Evolutionary conservation across 306 rosid genomes (phyloP).

Genomic region (Morella rubra): DNA sequence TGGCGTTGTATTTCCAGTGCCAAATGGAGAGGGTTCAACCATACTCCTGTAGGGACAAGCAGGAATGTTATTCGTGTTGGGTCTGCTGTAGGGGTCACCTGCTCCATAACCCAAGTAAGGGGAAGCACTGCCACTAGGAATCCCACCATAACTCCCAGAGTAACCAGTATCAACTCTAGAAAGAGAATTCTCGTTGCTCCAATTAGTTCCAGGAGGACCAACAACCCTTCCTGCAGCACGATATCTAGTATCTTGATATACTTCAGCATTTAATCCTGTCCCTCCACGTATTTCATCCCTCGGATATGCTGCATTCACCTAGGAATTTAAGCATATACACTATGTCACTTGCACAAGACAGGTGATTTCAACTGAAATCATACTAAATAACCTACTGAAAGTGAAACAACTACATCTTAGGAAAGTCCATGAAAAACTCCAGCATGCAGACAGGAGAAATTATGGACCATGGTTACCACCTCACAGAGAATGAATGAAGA

Average conservation of each 20-base stretch:
- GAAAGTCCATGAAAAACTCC: not conserved
- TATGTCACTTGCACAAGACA: not conserved
- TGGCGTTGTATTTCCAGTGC: constrained; percentile 13
- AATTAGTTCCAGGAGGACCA: constrained; percentile 20
- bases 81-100: constrained; percentile 19
- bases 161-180: constrained; percentile 24
- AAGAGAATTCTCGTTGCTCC: constrained; percentile 14
- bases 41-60: constrained; percentile 23
- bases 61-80: constrained; percentile 7
- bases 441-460: not conserved
- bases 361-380: not conserved
- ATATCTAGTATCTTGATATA: constrained; percentile 30
- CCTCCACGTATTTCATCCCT: constrained; percentile 20
- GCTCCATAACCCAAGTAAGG: constrained; percentile 16
- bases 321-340: constrained; percentile 1
- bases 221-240: constrained; percentile 22
- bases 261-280: constrained; percentile 29
- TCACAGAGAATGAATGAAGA: not conserved
- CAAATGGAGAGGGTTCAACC: constrained; percentile 27
- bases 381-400: not conserved
- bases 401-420: not conserved
- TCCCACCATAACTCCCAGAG: constrained; percentile 16
- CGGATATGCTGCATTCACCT: constrained; percentile 21
- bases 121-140: not conserved
- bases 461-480: not conserved